Base-by-base conservation (phyloP, 306 rosid genomes). In the Vigna mungo region DNA sequence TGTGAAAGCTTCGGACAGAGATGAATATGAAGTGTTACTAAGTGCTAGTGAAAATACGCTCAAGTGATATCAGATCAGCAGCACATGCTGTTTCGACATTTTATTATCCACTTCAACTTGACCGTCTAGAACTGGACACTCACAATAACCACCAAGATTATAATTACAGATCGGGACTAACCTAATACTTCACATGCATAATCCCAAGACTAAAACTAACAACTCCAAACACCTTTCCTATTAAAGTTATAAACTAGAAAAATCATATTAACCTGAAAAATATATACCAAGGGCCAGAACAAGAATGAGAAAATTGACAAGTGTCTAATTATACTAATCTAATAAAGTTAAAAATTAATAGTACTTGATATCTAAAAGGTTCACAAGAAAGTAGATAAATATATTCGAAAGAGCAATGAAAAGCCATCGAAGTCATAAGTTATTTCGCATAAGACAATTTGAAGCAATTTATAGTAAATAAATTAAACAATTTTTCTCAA, bases 401-500 rank as follows among this genome's bases (percentile, higher is more conserved):
- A 74, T 63, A 78, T 63, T 53, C n/a, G 17, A 53, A 48, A 74
- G 5, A 12, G 83, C 49, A 58, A 64, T 56, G 56, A 78, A 74
- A 62, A 78, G 79, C 73, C 76, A 39, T 82, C 8, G 2, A 64
- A 70, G 67, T 18, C 23, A 70, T 4, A 68, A 63, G 51, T 71
- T 23, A 58, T 59, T 44, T 47, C 39, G 13, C 52, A 59, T 69
- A 47, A 61, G 77, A 82, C 78, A 79, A 74, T 62, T 60, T 49
- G 60, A 58, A 81, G 72, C 46, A 75, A 64, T 55, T 64, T 74
- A 80, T 63, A 70, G 70, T 51, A 75, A 65, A 82, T 76, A 78
- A 73, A 34, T 81, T 71, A 76, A 76, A 83, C 82, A 59, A 51
- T 43, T 68, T 41, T 71, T 79, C 68, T 36, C 85, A 79, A 83